Conservation (phyloP, 1,284 basidiomycete species). For the Ustilago vetiveriae region DNA sequence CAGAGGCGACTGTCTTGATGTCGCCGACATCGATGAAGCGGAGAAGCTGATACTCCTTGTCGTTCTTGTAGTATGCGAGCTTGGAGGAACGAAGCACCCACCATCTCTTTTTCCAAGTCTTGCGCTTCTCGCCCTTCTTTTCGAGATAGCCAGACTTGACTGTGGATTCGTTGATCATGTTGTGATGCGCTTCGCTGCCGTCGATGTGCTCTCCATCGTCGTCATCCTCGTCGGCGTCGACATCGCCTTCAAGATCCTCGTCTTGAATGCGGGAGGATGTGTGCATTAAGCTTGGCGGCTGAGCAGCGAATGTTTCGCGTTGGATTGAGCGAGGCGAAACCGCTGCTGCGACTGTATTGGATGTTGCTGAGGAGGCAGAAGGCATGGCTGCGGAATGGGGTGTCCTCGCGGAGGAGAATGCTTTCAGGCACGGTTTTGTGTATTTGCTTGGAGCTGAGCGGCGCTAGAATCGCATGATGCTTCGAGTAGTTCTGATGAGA, state of each 20-base stretch:
- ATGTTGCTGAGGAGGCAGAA: conserved; percentile 1
- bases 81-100: conserved; percentile 92
- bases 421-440: not conserved
- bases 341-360: conserved; percentile 8
- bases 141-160: conserved; percentile 90
- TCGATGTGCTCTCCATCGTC: conserved; percentile 79
- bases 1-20: conserved; percentile 88
- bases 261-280: conserved; percentile 11
- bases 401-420: not conserved
- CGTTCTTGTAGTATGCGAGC: conserved; percentile 95
- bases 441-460: not conserved
- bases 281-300: not conserved
- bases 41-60: conserved; percentile 76
- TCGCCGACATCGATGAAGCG: conserved; percentile 87
- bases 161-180: conserved; percentile 74
- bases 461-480: conserved; percentile 8
- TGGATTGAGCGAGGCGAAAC: conserved; percentile 1
- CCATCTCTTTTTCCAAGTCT: conserved; percentile 99
- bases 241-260: conserved; percentile 46
- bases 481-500: too few species aligned
- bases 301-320: not conserved
- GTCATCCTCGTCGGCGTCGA: conserved; percentile 74
- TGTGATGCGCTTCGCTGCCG: conserved; percentile 67
- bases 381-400: not conserved
- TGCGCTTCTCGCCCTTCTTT: conserved; percentile 96